Conservation (phyloP, 495 filamentous ascomycete species). For the Cladorrhinum samala region DNA sequence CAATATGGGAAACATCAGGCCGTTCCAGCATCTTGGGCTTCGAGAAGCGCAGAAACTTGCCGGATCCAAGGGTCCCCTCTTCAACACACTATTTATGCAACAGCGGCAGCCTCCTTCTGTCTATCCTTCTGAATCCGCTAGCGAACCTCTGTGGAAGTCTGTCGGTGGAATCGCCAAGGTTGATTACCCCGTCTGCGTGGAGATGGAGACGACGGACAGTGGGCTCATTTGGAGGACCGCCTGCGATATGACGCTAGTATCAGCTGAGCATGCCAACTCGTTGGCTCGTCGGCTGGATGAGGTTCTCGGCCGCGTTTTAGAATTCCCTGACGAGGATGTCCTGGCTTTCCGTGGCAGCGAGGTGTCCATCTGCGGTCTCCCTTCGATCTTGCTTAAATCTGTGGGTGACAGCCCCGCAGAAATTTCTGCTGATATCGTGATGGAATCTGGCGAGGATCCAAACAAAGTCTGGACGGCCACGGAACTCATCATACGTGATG, state of each 20-base stretch:
- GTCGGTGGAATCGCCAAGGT: constrained; percentile 54
- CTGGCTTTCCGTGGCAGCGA: constrained; percentile 43
- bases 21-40: constrained; percentile 62
- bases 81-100: constrained; percentile 68
- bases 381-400: constrained; percentile 1
- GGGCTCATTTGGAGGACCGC: constrained; percentile 62
- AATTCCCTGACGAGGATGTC: constrained; percentile 37
- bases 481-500: constrained; percentile 51
- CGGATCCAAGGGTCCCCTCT: constrained; percentile 33
- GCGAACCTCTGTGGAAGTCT: constrained; percentile 40
- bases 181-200: constrained; percentile 74
- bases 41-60: constrained; percentile 51
- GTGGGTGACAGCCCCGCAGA: no score
- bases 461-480: constrained; percentile 33
- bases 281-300: constrained; percentile 51
- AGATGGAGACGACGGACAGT: constrained; percentile 58
- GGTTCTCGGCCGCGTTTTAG: constrained; percentile 48
- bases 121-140: background rate
- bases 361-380: constrained; percentile 50
- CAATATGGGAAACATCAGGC: constrained; percentile 43
- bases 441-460: no score
- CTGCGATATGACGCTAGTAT: constrained; percentile 51
- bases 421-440: background rate
- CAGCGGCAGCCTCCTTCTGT: constrained; percentile 33
- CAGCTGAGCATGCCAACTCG: constrained; percentile 27